A percentile compares a stretch with the other conserved stretches of the same genome.
Conservation (phyloP, 2,329 filamentous ascomycete genomes). For the Paracorniculantispora psalliotae region DNA sequence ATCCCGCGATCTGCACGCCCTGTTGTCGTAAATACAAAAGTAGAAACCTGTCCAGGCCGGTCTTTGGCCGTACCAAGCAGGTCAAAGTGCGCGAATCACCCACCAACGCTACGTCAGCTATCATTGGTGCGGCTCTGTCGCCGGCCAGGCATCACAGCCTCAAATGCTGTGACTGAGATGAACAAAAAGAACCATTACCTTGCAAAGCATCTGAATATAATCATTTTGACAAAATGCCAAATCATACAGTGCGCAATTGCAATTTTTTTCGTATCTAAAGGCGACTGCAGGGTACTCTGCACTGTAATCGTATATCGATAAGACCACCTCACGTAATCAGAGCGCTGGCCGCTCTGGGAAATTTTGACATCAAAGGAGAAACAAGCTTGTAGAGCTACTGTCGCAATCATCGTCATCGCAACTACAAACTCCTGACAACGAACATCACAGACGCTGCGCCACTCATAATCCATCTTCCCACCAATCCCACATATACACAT, state of each 20-base stretch:
- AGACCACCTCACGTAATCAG: conserved; percentile 11
- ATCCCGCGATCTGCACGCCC: not conserved
- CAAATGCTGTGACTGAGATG: no score
- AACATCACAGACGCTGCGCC: not conserved
- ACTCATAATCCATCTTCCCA: not conserved
- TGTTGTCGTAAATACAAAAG: no score
- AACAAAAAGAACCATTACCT: no score
- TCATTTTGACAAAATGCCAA: no score
- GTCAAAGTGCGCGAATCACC: no score
- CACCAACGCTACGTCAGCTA: no score
- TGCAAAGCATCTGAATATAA: no score
- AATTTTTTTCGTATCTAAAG: not conserved
- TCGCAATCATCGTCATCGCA: conserved; percentile 1
- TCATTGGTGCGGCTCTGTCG: no score
- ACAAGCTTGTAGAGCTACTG: not conserved
- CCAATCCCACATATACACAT: not conserved
- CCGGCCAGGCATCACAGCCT: no score
- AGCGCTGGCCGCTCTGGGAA: not conserved
- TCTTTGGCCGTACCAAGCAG: no score
- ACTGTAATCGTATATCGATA: conserved; percentile 9
- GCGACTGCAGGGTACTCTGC: not conserved
- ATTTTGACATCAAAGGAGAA: conserved; percentile 13
- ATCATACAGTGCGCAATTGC: no score
- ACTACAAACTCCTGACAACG: not conserved
- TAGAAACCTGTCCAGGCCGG: no score